Evolutionary conservation across 768 basidiomycete species (phyloP).

Genomic region (Leccinellum luteum): DNA sequence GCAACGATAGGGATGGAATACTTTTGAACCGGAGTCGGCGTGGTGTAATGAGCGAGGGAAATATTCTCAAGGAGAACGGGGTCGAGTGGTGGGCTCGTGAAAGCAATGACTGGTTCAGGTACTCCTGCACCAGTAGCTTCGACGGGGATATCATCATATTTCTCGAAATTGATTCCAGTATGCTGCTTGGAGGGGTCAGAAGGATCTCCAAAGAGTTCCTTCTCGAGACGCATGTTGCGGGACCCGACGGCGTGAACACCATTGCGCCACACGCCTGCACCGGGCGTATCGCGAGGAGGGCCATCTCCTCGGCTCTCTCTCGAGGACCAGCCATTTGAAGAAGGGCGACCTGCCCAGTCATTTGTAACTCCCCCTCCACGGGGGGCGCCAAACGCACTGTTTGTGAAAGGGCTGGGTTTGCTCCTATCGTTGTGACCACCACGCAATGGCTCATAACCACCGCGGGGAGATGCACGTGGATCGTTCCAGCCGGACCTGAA

Average conservation of each 20-base stretch:
- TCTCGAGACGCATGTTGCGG: slow-evolving; percentile 86
- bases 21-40: slow-evolving; percentile 98
- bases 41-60: slow-evolving; percentile 85
- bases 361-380: slow-evolving; percentile 30
- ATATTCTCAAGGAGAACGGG: slow-evolving; percentile 96
- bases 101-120: slow-evolving; percentile 89
- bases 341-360: slow-evolving; percentile 44
- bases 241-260: slow-evolving; percentile 82
- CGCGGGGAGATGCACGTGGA: slow-evolving; percentile 65
- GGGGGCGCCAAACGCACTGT: slow-evolving; percentile 34
- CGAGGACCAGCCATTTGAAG: slow-evolving; percentile 38
- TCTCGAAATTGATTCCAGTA: slow-evolving; percentile 99
- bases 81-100: slow-evolving; percentile 88
- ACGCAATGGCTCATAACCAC: slow-evolving; percentile 41
- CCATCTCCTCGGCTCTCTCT: slow-evolving; percentile 32
- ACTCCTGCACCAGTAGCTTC: slow-evolving; percentile 97
- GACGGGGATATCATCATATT: slow-evolving; percentile 99
- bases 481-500: slow-evolving; percentile 72
- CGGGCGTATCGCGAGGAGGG: slow-evolving; percentile 49
- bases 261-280: slow-evolving; percentile 78
- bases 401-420: slow-evolving; percentile 41
- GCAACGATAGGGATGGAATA: slow-evolving; percentile 99
- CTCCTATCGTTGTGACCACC: slow-evolving; percentile 38
- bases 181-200: slow-evolving; percentile 85
- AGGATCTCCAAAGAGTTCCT: slow-evolving; percentile 91